Evolutionary conservation across 306 rosid genomes (phyloP).

Genomic region (Datisca glomerata): DNA sequence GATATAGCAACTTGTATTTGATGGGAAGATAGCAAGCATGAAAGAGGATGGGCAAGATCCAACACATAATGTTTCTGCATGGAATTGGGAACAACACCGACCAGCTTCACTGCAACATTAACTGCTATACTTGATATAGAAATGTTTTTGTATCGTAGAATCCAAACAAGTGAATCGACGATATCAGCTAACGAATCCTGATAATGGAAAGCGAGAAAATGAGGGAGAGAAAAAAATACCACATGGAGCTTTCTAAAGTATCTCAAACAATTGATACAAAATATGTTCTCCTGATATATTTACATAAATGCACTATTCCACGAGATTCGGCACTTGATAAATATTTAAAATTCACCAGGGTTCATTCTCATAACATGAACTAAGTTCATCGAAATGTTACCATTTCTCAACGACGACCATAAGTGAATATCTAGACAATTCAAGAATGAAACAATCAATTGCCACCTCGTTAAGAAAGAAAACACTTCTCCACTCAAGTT

Average conservation of each 20-base stretch:
- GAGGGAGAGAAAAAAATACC: slow-evolving; percentile 2
- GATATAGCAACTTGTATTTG: slow-evolving; percentile 41
- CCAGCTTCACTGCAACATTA: slow-evolving; percentile 44
- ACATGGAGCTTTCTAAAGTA: neutral
- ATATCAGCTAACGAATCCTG: slow-evolving; percentile 58
- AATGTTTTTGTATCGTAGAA: slow-evolving; percentile 44
- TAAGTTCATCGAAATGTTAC: no score
- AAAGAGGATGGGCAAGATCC: slow-evolving; percentile 57
- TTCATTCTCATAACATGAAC: no score
- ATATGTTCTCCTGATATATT: neutral
- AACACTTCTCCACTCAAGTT: no score
- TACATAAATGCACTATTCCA: neutral
- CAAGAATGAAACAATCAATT: no score
- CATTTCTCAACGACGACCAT: no score
- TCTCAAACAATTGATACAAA: neutral
- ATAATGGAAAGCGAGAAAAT: slow-evolving; percentile 15
- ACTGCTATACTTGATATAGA: slow-evolving; percentile 38
- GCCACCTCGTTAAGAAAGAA: no score
- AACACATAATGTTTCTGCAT: slow-evolving; percentile 30
- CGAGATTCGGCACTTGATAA: no score
- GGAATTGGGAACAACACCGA: slow-evolving; percentile 35
- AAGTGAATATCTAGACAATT: no score
- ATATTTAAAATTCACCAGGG: no score
- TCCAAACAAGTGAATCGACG: slow-evolving; percentile 61
- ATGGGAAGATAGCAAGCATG: slow-evolving; percentile 40